Base-by-base conservation (phyloP, 164 flowering plant genomes). In the Vitis riparia region DNA sequence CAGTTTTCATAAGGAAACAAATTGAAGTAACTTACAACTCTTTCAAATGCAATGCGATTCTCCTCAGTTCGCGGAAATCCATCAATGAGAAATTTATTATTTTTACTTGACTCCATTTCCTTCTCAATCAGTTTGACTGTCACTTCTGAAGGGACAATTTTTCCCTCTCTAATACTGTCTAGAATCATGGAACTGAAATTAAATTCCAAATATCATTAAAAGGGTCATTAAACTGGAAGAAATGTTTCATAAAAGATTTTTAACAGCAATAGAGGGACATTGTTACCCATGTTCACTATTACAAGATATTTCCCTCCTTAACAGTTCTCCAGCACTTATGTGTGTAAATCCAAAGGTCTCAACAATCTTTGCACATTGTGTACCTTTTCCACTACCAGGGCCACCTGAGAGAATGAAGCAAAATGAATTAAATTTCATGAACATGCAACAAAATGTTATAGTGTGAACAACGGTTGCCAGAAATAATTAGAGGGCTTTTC, bases 301-400 rank as follows among this genome's bases (percentile, higher is more conserved):
- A 23, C 88, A 87, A 65, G 87, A 73, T 23, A 91, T 90, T 79
- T 91, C 96, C 68, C 77, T 79, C 79, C 97, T 85, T 66, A 92
- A 76, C 62, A 92, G 79, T 72, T 92, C 98, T 56, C 98, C 98
- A 59, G 96, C 99, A 88, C 99, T 91, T 13, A 92, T 80, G 76
- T 95, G 99, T 27, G 79, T 84, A 73, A 89, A 86, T 63, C 97
- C 95, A 75, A 85, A 94, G 23, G 79, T 83, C 70, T 89, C 84
- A 51, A 79, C 95, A 58, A 94, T 89, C 79, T 77, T 89, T 71
- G 62, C 76, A 79, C 97, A 94, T 73, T 92, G 97, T 13, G 97
- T 92, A 65, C 97, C 97, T 80, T 94, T 94, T 71, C 97, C 97
- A 78, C 94, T 89, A 59, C 98, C 98, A 78, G 98, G 97, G 64